A percentile compares a stretch with the other conserved stretches of the same genome.
These are phyloP conservation scores for Fomitopsis pulvina DNA, from an alignment of 768 basidiomycete species.

Conservation along the genomic window DNA sequence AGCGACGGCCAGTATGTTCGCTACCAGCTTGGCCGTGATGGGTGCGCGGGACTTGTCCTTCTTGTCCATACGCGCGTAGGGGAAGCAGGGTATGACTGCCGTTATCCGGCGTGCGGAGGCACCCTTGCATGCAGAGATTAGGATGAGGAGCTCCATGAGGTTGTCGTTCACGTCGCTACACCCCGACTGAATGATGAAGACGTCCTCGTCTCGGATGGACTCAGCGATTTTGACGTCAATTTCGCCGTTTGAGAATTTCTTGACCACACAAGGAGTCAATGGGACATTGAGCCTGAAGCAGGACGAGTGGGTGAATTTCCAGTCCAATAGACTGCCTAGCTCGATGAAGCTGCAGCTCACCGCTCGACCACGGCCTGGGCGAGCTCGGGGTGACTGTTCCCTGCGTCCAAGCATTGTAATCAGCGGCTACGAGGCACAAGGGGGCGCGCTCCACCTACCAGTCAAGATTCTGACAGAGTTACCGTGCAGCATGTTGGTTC, in stretches of 20 bases:
- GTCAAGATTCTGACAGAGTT: constrained; percentile 73
- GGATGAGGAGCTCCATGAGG: constrained; percentile 97
- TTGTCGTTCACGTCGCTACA: constrained; percentile 91
- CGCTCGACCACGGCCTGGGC: constrained; percentile 93
- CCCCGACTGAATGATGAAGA: constrained; percentile 95
- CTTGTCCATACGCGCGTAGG: constrained; percentile 95
- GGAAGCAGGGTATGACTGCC: constrained; percentile 96
- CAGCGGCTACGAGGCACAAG: constrained; percentile 6
- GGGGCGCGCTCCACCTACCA: constrained; percentile 37
- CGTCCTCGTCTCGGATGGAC: constrained; percentile 95
- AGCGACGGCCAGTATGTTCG: constrained; percentile 95
- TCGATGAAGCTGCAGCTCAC: constrained; percentile 62
- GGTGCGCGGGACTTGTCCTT: constrained; percentile 95
- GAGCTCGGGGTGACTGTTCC: constrained; percentile 97
- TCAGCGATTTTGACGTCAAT: constrained; percentile 93
- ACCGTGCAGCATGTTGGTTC: constrained; percentile 67
- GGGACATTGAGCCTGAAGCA: constrained; percentile 77
- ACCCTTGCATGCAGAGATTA: constrained; percentile 97
- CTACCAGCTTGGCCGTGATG: constrained; percentile 96
- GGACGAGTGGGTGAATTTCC: constrained; percentile 36
- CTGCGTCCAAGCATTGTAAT: constrained; percentile 35
- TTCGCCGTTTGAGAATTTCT: constrained; percentile 93
- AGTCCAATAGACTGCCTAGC: constrained; percentile 33
- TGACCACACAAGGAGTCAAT: constrained; percentile 78
- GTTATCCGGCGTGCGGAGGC: constrained; percentile 94